These are phyloP conservation scores for Aspergillus aculeatus DNA, from an alignment of 2,329 filamentous ascomycete species.

Conservation along the genomic window DNA sequence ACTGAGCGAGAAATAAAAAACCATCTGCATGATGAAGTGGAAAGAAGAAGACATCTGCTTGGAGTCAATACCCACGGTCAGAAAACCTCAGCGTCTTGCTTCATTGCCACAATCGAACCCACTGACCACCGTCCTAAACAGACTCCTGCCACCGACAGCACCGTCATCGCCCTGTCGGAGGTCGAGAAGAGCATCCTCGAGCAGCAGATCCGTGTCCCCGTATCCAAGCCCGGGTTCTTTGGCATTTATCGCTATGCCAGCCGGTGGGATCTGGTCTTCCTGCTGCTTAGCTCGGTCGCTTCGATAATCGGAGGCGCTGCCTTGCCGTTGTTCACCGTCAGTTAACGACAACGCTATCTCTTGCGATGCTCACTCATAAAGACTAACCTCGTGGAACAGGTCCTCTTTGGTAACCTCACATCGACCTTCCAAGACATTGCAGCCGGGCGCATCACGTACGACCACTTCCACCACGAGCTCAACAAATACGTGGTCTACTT, in stretches of 20 bases:
- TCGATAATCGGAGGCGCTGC: conserved; percentile 70
- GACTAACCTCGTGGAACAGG: conserved; percentile 23
- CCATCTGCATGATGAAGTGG: conserved; percentile 6
- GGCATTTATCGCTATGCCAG: conserved; percentile 68
- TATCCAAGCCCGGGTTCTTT: conserved; percentile 59
- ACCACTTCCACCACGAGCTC: conserved; percentile 60
- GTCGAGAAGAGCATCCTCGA: conserved; percentile 62
- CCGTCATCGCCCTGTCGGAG: conserved; percentile 31
- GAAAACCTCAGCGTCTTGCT: neutral
- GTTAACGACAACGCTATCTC: conserved; percentile 13
- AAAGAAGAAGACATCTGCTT: conserved; percentile 7
- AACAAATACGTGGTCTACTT: conserved; percentile 71
- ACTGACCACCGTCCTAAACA: neutral
- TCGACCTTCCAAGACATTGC: conserved; percentile 68
- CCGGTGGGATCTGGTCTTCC: conserved; percentile 60
- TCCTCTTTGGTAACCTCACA: conserved; percentile 72
- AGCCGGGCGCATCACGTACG: conserved; percentile 44
- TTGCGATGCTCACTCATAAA: too few relatives aligned
- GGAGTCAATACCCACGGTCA: neutral
- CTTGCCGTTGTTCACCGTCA: conserved; percentile 71
- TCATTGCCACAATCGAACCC: neutral
- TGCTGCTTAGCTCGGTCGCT: conserved; percentile 57
- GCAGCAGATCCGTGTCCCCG: conserved; percentile 63
- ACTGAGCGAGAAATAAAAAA: too few relatives aligned
- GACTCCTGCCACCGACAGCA: conserved; percentile 3